Conservation (phyloP, 371 early-diverging fungal species). For the Mucor saturninus region DNA sequence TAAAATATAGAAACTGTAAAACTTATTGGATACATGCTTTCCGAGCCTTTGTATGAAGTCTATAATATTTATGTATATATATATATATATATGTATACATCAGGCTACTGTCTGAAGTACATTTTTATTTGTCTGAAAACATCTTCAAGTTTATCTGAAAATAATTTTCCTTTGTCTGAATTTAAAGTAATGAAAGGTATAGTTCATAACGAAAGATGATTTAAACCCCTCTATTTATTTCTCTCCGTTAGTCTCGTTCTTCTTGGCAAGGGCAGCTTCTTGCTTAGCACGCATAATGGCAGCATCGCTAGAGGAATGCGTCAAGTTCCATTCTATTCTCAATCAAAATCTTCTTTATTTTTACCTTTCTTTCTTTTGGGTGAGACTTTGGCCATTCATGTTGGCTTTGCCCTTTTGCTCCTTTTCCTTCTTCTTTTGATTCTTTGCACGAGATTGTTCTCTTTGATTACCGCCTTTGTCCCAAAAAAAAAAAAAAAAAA, state of each 20-base stretch:
- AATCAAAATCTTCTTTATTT: slow-evolving; percentile 8
- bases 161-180: no score
- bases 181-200: no score
- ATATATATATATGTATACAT: no score
- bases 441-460: slow-evolving; percentile 62
- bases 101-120: no score
- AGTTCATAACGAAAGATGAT: no score
- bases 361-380: slow-evolving; percentile 61
- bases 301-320: slow-evolving; percentile 49
- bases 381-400: slow-evolving; percentile 44
- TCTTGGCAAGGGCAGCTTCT: slow-evolving; percentile 54
- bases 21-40: no score
- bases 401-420: slow-evolving; percentile 45
- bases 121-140: no score
- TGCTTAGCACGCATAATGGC: slow-evolving; percentile 65
- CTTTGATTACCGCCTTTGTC: slow-evolving; percentile 62
- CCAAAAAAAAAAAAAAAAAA: neutral
- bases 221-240: neutral
- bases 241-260: slow-evolving; percentile 21
- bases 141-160: no score
- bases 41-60: no score
- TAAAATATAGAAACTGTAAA: no score
- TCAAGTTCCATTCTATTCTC: neutral
- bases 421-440: slow-evolving; percentile 55
- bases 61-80: no score